Conservation (phyloP, 2,329 filamentous ascomycete species). For the Helicocarpus griseus region DNA sequence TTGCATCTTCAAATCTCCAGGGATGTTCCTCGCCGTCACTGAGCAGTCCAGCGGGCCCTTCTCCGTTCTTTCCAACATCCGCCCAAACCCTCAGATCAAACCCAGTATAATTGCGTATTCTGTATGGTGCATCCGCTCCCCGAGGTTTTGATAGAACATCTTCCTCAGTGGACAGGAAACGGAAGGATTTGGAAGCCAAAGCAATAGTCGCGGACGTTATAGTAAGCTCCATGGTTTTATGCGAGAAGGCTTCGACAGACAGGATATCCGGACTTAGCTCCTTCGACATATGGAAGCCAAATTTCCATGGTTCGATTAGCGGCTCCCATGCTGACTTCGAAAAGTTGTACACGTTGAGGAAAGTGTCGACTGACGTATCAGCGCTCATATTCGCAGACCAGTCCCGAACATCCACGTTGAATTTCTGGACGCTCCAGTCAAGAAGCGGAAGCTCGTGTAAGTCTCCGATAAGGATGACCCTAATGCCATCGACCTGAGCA, state of each 20-base stretch:
- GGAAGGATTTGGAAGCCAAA: conserved; percentile 81
- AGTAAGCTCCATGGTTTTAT: conserved; percentile 84
- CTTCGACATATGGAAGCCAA: conserved; percentile 81
- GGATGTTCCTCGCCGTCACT: conserved; percentile 83
- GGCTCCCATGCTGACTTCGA: conserved; percentile 98
- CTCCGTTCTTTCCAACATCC: conserved; percentile 60
- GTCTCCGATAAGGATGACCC: conserved; percentile 90
- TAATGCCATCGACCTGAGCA: conserved; percentile 77
- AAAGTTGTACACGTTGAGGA: conserved; percentile 97
- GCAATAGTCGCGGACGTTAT: conserved; percentile 90
- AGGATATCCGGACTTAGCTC: conserved; percentile 65
- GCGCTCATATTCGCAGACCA: conserved; percentile 85
- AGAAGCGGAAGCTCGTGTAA: conserved; percentile 90
- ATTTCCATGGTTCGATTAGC: conserved; percentile 86
- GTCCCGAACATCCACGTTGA: conserved; percentile 73
- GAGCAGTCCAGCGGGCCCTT: conserved; percentile 60
- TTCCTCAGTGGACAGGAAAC: conserved; percentile 78
- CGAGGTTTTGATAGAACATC: conserved; percentile 90
- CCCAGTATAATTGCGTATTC: conserved; percentile 89
- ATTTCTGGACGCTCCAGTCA: conserved; percentile 86
- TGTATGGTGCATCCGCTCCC: conserved; percentile 82
- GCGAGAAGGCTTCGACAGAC: conserved; percentile 76
- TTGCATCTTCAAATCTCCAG: conserved; percentile 96
- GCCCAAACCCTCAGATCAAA: conserved; percentile 82
- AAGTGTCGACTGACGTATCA: conserved; percentile 83